Conservation (phyloP, 2,329 filamentous ascomycete species). For the Penicillium sp. region DNA sequence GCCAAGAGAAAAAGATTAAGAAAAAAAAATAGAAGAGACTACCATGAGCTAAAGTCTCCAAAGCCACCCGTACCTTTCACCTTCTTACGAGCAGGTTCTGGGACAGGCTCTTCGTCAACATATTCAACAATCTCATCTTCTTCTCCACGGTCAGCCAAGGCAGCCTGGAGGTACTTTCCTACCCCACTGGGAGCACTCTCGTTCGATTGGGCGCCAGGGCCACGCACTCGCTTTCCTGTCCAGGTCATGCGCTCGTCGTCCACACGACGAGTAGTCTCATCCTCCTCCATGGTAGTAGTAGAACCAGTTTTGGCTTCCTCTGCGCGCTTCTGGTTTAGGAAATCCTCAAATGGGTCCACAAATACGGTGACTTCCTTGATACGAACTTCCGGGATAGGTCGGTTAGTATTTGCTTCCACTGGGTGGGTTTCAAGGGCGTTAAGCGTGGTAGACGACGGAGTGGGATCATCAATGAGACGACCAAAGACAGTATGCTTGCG, state of each 20-base stretch:
- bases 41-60: slow-evolving; percentile 95
- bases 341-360: slow-evolving; percentile 94
- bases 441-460: slow-evolving; percentile 53
- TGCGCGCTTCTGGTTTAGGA: slow-evolving; percentile 71
- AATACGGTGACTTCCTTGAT: slow-evolving; percentile 85
- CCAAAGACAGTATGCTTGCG: slow-evolving; percentile 98
- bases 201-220: slow-evolving; percentile 60
- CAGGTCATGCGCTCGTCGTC: slow-evolving; percentile 91
- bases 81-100: slow-evolving; percentile 78
- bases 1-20: neutral
- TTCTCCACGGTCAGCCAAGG: slow-evolving; percentile 42
- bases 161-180: slow-evolving; percentile 80
- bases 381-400: slow-evolving; percentile 73
- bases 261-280: slow-evolving; percentile 38
- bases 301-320: slow-evolving; percentile 56
- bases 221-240: slow-evolving; percentile 88
- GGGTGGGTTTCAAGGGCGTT: slow-evolving; percentile 74
- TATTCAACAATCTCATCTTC: slow-evolving; percentile 63
- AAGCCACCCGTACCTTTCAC: slow-evolving; percentile 70
- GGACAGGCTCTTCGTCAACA: slow-evolving; percentile 62
- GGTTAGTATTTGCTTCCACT: slow-evolving; percentile 69
- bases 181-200: slow-evolving; percentile 52
- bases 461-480: slow-evolving; percentile 69
- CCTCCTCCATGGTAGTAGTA: slow-evolving; percentile 21
- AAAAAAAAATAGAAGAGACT: slow-evolving; percentile 14